Conservation (phyloP, 2,329 filamentous ascomycete species). For the Curvularia verruculosa region DNA sequence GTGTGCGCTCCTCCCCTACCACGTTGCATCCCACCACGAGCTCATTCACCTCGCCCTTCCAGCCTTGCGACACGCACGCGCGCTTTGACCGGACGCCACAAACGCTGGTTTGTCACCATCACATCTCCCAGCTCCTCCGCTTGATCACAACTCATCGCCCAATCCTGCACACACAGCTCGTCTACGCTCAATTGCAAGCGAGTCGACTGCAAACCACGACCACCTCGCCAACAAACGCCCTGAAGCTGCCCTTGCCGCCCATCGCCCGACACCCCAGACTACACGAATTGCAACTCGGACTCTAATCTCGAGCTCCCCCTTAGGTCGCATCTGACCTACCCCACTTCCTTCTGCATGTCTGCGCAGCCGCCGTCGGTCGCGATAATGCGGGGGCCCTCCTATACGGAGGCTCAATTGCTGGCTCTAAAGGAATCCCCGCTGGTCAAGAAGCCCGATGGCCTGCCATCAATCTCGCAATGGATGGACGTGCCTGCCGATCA, state of each 20-base stretch:
- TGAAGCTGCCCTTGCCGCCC: slow-evolving; percentile 20
- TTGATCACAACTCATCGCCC: slow-evolving; percentile 15
- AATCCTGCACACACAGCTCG: slow-evolving; percentile 20
- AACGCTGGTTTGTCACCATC: slow-evolving; percentile 1
- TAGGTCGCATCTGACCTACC: slow-evolving; percentile 18
- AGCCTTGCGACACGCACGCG: slow-evolving; percentile 8
- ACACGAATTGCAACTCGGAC: slow-evolving; percentile 9
- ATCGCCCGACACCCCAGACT: slow-evolving; percentile 14
- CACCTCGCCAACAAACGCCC: slow-evolving; percentile 25
- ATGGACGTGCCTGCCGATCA: slow-evolving; percentile 72
- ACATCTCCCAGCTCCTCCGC: slow-evolving; percentile 3
- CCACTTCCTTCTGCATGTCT: slow-evolving; percentile 20
- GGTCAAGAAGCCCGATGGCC: slow-evolving; percentile 76
- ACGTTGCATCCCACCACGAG: slow-evolving; percentile 36
- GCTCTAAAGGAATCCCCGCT: slow-evolving; percentile 80
- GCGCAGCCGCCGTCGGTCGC: slow-evolving; percentile 16
- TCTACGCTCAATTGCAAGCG: slow-evolving; percentile 24
- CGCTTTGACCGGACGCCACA: slow-evolving; percentile 2
- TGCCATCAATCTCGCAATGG: slow-evolving; percentile 91
- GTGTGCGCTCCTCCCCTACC: slow-evolving; percentile 27
- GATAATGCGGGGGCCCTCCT: slow-evolving; percentile 54
- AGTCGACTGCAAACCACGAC: slow-evolving; percentile 23
- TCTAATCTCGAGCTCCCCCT: slow-evolving; percentile 3
- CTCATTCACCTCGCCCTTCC: slow-evolving; percentile 19
- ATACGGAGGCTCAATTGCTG: slow-evolving; percentile 77